These are phyloP conservation scores for Erysimum pusillum DNA, from an alignment of 441 rosid genomes.

Conservation along the genomic window DNA sequence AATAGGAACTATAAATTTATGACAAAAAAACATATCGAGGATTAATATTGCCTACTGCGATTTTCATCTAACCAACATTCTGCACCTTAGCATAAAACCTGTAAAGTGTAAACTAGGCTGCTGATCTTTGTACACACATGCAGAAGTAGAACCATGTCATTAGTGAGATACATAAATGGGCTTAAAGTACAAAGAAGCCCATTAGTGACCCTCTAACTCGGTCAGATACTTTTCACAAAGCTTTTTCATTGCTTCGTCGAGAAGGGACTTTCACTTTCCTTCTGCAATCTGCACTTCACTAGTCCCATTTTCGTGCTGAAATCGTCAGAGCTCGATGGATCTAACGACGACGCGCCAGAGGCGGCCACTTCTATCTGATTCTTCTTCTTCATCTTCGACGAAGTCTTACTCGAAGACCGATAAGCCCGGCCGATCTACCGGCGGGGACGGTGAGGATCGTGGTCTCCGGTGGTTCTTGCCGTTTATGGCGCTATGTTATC, in stretches of 20 bases:
- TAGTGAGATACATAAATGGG: too few relatives aligned
- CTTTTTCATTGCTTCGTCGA: slow-evolving; percentile 40
- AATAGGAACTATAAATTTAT: too few relatives aligned
- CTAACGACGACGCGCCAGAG: slow-evolving; percentile 70
- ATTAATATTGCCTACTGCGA: too few relatives aligned
- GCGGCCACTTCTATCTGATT: slow-evolving; percentile 56
- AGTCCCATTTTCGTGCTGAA: slow-evolving; percentile 35
- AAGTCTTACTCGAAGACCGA: slow-evolving; percentile 65
- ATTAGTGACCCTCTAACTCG: not conserved
- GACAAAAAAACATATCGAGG: too few relatives aligned
- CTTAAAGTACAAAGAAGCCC: too few relatives aligned
- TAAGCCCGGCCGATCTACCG: slow-evolving; percentile 60
- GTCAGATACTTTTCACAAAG: not conserved
- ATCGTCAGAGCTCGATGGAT: slow-evolving; percentile 54
- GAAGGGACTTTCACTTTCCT: slow-evolving; percentile 30
- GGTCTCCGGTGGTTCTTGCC: slow-evolving; percentile 80
- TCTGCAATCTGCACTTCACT: slow-evolving; percentile 36
- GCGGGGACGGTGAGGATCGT: slow-evolving; percentile 48
- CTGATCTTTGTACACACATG: too few relatives aligned
- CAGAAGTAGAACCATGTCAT: too few relatives aligned
- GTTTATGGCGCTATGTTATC: slow-evolving; percentile 69
- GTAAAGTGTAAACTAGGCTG: too few relatives aligned
- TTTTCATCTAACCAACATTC: too few relatives aligned
- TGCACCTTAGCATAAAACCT: too few relatives aligned
- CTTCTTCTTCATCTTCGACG: slow-evolving; percentile 45